Base-by-base conservation (phyloP, 1,139 yeast species). In the Yamadazyma friedrichii region DNA sequence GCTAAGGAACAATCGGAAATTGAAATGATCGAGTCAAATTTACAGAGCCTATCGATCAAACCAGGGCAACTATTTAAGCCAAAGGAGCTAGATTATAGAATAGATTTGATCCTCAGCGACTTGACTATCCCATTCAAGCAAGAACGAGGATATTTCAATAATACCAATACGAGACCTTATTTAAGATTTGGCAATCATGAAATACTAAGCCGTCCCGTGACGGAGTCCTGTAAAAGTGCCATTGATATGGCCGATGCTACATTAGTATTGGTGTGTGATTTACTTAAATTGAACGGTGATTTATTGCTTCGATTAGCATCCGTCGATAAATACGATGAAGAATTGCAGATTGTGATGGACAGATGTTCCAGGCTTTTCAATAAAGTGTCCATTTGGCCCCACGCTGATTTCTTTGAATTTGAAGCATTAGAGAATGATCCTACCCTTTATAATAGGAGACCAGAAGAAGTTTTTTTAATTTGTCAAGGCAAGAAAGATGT, bases 211-310 rank as follows among this genome's bases (percentile, higher is more conserved):
- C 54, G 54, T 36, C 61, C 67, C 0, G 47, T 58, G 10, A 45
- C 50, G 3, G 55, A 64, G 15, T 61, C 65, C 2, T 41, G 46
- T 9, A 63, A 64, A 40, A 56, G 70, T 20, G 48, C 63, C 3
- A 51, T 71, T 22, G 96, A 91, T 59, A 65, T 93, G 42, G 93
- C 97, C 48, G 97, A 93, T 57, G 96, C 98, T 0, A 91, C 96
- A 0, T 65, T 93, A 44, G 70, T 88, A 11, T 74, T 91, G 42
- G 82, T 89, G 2, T 76, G 87, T 39, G 88, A 82, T 45, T 59
- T 84, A 3, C 64, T 93, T 42, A 80, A 73, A 47, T 79, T 83
- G 10, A 76, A 76, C 9, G 98, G 98, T 1, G 62, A 73, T 6
- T 78, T 88, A 52, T 82, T 89, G 5, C 77, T 95, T 51, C 82